Percentiles rank a stretch among this genome's conserved stretches.
phyloP scores from a whole-genome alignment of 2,329 filamentous ascomycete genomes.

The Arthrinium puccinioides region DNA sequence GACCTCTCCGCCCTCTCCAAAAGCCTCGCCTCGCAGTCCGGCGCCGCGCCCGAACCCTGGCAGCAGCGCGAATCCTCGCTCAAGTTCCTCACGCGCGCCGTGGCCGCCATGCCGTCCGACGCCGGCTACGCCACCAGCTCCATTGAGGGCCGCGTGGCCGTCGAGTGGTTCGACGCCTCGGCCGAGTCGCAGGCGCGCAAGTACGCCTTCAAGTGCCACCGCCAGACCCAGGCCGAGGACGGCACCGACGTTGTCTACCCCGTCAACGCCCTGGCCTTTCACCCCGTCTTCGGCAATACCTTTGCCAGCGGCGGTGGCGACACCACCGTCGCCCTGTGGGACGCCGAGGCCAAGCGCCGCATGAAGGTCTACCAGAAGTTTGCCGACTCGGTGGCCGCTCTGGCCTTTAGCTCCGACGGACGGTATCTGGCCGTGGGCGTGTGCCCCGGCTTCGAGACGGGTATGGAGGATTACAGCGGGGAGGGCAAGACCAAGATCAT shows the following conservation, averaged over 20 bases:
- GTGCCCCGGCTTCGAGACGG: conserved; percentile 83
- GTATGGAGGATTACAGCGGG: conserved; percentile 68
- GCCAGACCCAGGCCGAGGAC: conserved; percentile 56
- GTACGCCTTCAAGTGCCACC: conserved; percentile 98
- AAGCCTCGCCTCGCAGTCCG: conserved; percentile 43
- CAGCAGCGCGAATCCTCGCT: conserved; percentile 89
- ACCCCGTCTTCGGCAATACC: conserved; percentile 66
- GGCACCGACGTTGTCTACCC: conserved; percentile 80
- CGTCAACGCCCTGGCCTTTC: conserved; percentile 84
- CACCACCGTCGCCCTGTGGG: conserved; percentile 88
- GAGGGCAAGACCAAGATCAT: conserved; percentile 71
- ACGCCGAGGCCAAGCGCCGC: conserved; percentile 81
- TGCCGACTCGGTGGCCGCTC: conserved; percentile 66
- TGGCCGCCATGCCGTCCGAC: conserved; percentile 95
- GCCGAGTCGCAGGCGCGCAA: conserved; percentile 83
- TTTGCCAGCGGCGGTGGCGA: conserved; percentile 89
- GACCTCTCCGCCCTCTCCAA: conserved; percentile 64
- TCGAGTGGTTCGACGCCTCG: conserved; percentile 95
- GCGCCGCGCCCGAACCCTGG: conserved; percentile 61
- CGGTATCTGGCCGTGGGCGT: conserved; percentile 72
- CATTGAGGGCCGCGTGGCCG: conserved; percentile 92
- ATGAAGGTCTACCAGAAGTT: conserved; percentile 87
- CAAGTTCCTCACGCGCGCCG: conserved; percentile 90
- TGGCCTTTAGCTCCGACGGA: conserved; percentile 73
- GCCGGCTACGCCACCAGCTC: conserved; percentile 86